Evolutionary conservation across 352 stramenopile species (phyloP).

Genomic region (Aphanomyces stellatus): DNA sequence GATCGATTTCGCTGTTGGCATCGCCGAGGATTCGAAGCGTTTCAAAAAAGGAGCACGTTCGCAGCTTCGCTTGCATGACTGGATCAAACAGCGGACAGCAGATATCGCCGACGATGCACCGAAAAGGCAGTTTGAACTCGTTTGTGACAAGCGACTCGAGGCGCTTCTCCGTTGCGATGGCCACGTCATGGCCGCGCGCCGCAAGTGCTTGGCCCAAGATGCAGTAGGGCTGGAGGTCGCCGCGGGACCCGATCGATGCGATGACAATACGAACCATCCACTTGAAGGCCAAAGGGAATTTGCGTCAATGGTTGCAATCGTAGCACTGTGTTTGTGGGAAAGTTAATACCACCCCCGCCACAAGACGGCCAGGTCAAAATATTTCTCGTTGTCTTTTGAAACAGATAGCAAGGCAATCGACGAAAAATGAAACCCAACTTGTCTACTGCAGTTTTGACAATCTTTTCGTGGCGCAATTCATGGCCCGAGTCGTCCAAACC

Average conservation of each 20-base stretch:
- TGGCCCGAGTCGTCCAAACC: no score
- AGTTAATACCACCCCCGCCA: no score
- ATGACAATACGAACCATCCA: no score
- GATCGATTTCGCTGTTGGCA: background rate
- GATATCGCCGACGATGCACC: background rate
- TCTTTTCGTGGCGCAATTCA: no score
- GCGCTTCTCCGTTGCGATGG: conserved; percentile 5
- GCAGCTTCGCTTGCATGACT: background rate
- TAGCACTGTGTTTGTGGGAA: no score
- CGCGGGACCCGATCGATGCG: conserved; percentile 2
- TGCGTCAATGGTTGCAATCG: no score
- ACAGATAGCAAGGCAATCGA: no score
- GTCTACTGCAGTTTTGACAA: no score
- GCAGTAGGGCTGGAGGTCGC: conserved; percentile 17
- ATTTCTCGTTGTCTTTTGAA: no score
- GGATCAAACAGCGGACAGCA: background rate
- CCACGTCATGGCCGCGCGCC: conserved; percentile 3
- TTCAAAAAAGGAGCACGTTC: background rate
- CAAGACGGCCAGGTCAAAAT: no score
- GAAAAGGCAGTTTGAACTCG: conserved; percentile 8
- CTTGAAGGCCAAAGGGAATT: no score
- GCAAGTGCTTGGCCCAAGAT: conserved; percentile 5
- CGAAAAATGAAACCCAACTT: no score
- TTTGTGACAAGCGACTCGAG: background rate
- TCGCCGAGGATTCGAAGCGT: background rate